These are phyloP conservation scores for Metschnikowia noctiluminum DNA, from an alignment of 805 yeast genomes.

Conservation along the genomic window DNA sequence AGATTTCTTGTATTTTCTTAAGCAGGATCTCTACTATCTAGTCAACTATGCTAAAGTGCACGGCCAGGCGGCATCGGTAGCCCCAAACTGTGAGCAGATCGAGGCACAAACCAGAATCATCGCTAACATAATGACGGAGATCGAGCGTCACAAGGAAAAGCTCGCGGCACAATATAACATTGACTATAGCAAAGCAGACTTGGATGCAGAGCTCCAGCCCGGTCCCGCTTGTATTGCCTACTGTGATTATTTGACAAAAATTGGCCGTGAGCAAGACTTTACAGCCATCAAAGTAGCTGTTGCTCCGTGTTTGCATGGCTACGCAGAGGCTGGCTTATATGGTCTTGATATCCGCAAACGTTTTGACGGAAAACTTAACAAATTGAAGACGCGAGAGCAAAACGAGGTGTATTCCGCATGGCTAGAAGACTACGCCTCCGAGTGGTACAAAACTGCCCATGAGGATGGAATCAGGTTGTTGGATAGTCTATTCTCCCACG, in stretches of 20 bases:
- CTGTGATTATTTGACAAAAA: constrained; percentile 53
- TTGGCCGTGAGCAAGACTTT: constrained; percentile 56
- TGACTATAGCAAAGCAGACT: constrained; percentile 31
- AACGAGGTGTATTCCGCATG: constrained; percentile 45
- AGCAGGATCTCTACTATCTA: constrained; percentile 69
- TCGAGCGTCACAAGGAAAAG: constrained; percentile 52
- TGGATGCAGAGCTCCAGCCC: constrained; percentile 46
- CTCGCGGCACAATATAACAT: constrained; percentile 41
- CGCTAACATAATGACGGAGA: constrained; percentile 50
- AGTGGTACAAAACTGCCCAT: constrained; percentile 55
- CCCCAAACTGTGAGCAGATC: constrained; percentile 52
- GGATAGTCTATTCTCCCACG: constrained; percentile 35
- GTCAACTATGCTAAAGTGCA: constrained; percentile 67
- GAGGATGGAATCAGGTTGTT: constrained; percentile 47
- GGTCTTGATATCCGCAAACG: constrained; percentile 22
- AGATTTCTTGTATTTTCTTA: constrained; percentile 51
- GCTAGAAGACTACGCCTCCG: constrained; percentile 60
- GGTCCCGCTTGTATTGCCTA: constrained; percentile 59
- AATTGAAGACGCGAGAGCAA: constrained; percentile 14
- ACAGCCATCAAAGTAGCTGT: constrained; percentile 63
- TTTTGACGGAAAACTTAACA: constrained; percentile 21
- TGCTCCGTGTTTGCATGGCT: constrained; percentile 76
- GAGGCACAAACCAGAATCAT: constrained; percentile 50
- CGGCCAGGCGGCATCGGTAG: constrained; percentile 58
- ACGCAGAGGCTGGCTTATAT: constrained; percentile 51